Base-by-base conservation (phyloP, 208 protist genomes). In the Trypanosoma congolense region DNA sequence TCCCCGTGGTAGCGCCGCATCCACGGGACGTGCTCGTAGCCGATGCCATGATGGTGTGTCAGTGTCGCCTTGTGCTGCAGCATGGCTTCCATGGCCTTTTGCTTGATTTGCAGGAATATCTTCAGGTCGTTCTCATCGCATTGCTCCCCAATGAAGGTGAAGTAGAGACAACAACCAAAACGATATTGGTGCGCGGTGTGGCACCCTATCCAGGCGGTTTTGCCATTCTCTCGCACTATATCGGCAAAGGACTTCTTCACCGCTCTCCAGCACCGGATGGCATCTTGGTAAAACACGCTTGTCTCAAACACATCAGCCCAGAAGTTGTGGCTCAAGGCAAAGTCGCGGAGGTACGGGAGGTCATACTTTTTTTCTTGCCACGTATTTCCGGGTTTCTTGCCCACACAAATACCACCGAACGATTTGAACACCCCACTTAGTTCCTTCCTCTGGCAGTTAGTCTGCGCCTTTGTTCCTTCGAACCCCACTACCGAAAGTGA, bases 321-420 rank as follows among this genome's bases (percentile, higher is more conserved):
- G 59, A 86, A 80, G 0, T 73, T 77, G 33, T 89, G 70, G 24
- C 77, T 75, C 6, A 96, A 73, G 3, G 80, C 77, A 49, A 96
- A 92, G 64, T 96, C 90, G 14, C 90, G 81, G 38, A 96, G 83
- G 70, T 94, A 92, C 14, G 90, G 90, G 44, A 94, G 74, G 65
- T 96, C 90, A 73, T 96, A 96, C 68, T 96, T 96, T 70, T 94
- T 96, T 68, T 93, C 83, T 67, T 93, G 87, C 90, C 90, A 96
- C 63, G 75, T 85, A 30, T 59, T 63, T 16, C 90, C 90, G 12
- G 90, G 70, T 6, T 69, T 67, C 30, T 40, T 52, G 1, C 90
- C 90, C 42, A 93, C 46, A 46, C 70, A 59, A 28, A 94, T 44
- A 28, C 66, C 85, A 47, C 69, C 69, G 55, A 76, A 81, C 29